These are phyloP conservation scores for Metarhizium brunneum DNA, from an alignment of 2,329 filamentous ascomycete genomes.

Conservation along the genomic window DNA sequence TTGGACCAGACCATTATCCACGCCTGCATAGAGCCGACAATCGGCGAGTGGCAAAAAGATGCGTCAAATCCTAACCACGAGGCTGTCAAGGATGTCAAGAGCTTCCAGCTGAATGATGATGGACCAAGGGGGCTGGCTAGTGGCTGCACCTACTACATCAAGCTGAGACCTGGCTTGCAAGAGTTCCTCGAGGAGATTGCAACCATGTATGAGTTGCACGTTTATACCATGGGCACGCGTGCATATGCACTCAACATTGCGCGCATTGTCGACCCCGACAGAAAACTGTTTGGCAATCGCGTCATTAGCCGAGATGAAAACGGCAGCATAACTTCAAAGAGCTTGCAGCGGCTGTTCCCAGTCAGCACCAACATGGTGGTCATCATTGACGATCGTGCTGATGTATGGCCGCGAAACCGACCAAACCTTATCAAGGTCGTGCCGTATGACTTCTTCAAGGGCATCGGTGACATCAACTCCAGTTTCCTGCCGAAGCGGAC, in stretches of 20 bases:
- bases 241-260: constrained; percentile 93
- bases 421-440: constrained; percentile 90
- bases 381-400: constrained; percentile 93
- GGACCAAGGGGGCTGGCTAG: constrained; percentile 57
- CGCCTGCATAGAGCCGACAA: constrained; percentile 91
- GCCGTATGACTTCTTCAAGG: constrained; percentile 96
- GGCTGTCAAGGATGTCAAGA: constrained; percentile 77
- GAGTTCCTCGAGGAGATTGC: constrained; percentile 73
- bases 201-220: constrained; percentile 84
- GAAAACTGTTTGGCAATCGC: constrained; percentile 83
- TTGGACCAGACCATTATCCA: constrained; percentile 98
- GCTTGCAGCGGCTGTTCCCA: constrained; percentile 81
- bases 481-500: constrained; percentile 82
- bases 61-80: constrained; percentile 82
- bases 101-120: constrained; percentile 85
- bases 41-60: constrained; percentile 91
- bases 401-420: constrained; percentile 88
- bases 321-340: constrained; percentile 85
- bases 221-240: constrained; percentile 98
- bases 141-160: constrained; percentile 96
- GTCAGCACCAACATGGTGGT: constrained; percentile 99
- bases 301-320: constrained; percentile 97
- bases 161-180: constrained; percentile 78
- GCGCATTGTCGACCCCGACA: constrained; percentile 82
- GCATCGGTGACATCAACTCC: constrained; percentile 97